Conservation (phyloP, 352 stramenopile species). For the Stephanocyclus meneghinianus region DNA sequence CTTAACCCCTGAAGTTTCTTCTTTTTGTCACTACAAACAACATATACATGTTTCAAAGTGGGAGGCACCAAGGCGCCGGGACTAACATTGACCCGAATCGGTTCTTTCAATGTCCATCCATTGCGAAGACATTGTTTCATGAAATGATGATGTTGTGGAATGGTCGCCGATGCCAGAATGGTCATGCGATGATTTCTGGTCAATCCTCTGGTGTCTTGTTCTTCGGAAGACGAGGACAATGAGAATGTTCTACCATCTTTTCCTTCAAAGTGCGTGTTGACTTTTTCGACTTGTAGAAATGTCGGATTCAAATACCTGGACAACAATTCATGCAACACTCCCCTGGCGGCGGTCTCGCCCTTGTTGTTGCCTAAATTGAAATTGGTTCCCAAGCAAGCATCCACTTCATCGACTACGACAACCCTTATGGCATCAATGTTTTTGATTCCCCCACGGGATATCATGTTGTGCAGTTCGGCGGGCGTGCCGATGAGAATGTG, state of each 20-base stretch:
- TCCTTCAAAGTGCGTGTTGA: conserved; percentile 20
- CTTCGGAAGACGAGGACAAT: conserved; percentile 7
- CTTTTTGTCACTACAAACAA: conserved; percentile 60
- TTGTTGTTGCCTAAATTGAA: conserved; percentile 27
- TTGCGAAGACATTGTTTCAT: conserved; percentile 77
- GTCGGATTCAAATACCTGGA: conserved; percentile 74
- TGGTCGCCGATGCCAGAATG: conserved; percentile 81
- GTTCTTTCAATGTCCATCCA: conserved; percentile 77
- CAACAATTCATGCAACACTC: conserved; percentile 65
- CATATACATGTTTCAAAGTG: conserved; percentile 71
- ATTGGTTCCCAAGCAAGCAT: conserved; percentile 66
- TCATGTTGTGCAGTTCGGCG: conserved; percentile 77
- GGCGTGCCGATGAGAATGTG: conserved; percentile 86
- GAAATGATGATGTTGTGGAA: conserved; percentile 81
- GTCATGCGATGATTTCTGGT: conserved; percentile 58
- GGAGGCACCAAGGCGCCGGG: conserved; percentile 69
- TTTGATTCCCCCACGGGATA: conserved; percentile 74
- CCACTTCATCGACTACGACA: conserved; percentile 86
- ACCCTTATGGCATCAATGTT: conserved; percentile 74
- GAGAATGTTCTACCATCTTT: conserved; percentile 19
- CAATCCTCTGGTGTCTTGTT: neutral
- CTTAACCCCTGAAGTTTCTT: conserved; percentile 69
- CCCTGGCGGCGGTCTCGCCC: conserved; percentile 41
- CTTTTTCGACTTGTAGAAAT: conserved; percentile 55
- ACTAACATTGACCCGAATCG: conserved; percentile 68